phyloP scores from a whole-genome alignment of 139 green algal species.

The Micractinium sp. region DNA sequence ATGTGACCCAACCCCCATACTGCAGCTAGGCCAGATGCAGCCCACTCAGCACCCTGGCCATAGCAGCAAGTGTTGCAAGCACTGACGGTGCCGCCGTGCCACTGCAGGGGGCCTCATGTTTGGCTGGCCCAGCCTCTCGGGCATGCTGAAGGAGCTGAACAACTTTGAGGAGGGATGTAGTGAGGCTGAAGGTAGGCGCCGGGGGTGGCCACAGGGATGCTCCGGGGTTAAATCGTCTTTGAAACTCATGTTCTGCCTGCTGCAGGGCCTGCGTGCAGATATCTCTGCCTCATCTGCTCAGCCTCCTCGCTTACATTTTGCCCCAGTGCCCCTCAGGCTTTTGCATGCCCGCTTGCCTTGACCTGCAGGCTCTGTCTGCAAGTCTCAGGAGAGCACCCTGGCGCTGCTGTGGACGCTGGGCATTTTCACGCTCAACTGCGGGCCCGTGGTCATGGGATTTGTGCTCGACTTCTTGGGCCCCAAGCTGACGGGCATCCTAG shows the following conservation, averaged over 20 bases:
- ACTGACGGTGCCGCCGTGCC: too few relatives aligned
- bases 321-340: too few relatives aligned
- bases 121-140: conserved; percentile 62
- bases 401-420: conserved; percentile 68
- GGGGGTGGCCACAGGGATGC: too few relatives aligned
- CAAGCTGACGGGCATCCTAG: conserved; percentile 62
- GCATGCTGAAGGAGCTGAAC: conserved; percentile 54
- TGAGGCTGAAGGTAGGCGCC: background rate
- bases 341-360: background rate
- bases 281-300: too few relatives aligned
- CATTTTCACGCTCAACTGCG: conserved; percentile 71
- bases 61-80: too few relatives aligned
- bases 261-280: background rate
- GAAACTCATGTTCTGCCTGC: too few relatives aligned
- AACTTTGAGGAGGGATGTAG: conserved; percentile 49
- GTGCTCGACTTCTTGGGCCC: conserved; percentile 65
- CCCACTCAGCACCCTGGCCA: background rate
- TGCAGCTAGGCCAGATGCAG: too few relatives aligned
- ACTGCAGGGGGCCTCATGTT: conserved; percentile 66
- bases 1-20: background rate
- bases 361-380: conserved; percentile 36
- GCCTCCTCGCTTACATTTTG: background rate
- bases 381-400: conserved; percentile 57
- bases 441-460: conserved; percentile 62
- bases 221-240: too few relatives aligned